Base-by-base conservation (phyloP, 768 basidiomycete genomes). In the Tubosaeta sp. region DNA sequence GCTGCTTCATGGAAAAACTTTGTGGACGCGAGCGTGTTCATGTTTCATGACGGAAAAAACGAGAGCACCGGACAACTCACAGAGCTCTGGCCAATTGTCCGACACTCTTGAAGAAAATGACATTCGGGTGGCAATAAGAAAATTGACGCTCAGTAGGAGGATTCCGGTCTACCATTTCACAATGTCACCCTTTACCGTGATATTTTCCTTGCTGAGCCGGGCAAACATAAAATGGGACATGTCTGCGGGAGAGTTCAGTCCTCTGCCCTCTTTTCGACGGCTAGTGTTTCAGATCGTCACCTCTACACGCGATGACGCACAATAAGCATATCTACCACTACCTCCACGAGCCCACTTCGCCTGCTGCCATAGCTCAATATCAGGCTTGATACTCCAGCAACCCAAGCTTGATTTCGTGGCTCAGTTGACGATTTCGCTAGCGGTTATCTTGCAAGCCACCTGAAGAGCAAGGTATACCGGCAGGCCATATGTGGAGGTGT, bases 381-480 rank as follows among this genome's bases (percentile, higher is more conserved):
- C 55, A 74, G 72, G 62, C 67, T 78, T 35, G 68, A 72, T 35
- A 53, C 55, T 37, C 56, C 58, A 0, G 63, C 69, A 35, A 56
- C 55, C n/a, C 32, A 71, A 64, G 58, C 63, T 73, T 33, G 45
- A 34, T 25, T 8, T 46, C 13, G 45, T 46, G 33, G 75, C 75
- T n/a, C 72, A 78, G 50, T 56, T 79, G 50, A 77, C 76, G 46
- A 79, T 57, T 80, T 79, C 63, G 54, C 44, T 22, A 66, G 68
- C 33, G 72, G 72, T 2, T 80, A 70, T 47, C 60, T 71, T 25
- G 61, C 69, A 7, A 55, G 65, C n/a, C 63, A 71, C 45, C 48
- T 67, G 37, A 65, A 76, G 47, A 58, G 70, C 32, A 55, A 69
- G 19, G 76, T 78, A 31, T 68, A 71, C 60, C 78, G 76, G 78